Evolutionary conservation across 495 filamentous ascomycete species (phyloP), one percentile per base, ranked within the genome.

Genomic region (Hyaloscypha finlandica): DNA sequence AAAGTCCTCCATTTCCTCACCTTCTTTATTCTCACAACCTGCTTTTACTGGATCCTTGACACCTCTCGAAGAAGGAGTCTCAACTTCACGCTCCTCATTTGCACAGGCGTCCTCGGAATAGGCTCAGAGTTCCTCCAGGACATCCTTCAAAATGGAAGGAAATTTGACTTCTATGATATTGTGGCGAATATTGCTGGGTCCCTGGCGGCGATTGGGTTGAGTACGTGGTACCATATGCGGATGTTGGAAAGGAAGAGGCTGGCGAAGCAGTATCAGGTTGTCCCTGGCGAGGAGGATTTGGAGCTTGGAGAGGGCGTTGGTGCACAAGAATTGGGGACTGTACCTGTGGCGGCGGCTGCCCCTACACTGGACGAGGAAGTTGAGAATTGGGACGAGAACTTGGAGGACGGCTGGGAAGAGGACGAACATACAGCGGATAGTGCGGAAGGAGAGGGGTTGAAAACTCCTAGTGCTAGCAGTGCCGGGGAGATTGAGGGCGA

Each of bases 21-120:
- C 68, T 97, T 99, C 82, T 96, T 97, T 86, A 70, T 90, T 64
- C 81, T 99, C 30, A 94, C 96, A 14, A 77, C 91, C 45, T 80
- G 82, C 71, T 98, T 97, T 85, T 99, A 99, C 87, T 99, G 94
- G 94, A 90, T 96, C 73, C 77, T 97, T 73, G 95, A 99, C 74
- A 93, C 94, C 53, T 88, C 88, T 58, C 90, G 96, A 58, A 86
- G 93, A 35, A 90, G 94, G 65, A 88, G 86, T 25, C 79, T 96
- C 19, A 91, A 98, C 75, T 76, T 97, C 58, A 97, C 94, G 29
- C 79, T 98, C n/a, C 68, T 92, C 19, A 82, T 93, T 66, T 91
- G 89, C 79, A 95, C 92, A 11, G 77, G 85, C 39, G 79, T 83
- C 29, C 84, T 95, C 0, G 90, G 91, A 35, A 74, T 97, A 69